Base-by-base conservation (phyloP, 2,329 filamentous ascomycete species). In the Sporothrix pallida region DNA sequence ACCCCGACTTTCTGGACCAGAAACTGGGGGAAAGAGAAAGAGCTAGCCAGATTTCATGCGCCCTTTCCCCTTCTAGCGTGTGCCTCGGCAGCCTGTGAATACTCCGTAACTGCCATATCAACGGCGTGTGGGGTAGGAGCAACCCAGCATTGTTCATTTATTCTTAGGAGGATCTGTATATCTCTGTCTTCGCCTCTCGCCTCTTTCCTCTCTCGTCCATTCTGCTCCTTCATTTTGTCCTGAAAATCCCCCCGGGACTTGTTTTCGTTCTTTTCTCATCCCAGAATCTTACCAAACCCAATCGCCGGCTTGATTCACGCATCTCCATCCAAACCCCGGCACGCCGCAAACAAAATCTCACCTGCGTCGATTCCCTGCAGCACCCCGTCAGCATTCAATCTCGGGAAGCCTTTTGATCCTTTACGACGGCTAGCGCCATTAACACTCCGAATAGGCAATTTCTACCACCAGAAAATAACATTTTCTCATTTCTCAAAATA, bases 1-100 rank as follows among this genome's bases (percentile, higher is more conserved):
- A 58, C 50, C 68, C 67, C 68, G 50, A 58, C 68, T 58, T 56
- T 15, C 46, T 46, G 37, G 17, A 46, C 68, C 46, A 7, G 68
- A 58, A 44, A 70, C 65, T 31, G 54, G 20, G 54, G 37, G n/a
- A 26, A 44, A 23, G 68, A 48, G n/a, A 26, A 42, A 37, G 31
- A 37, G 31, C 26, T 56, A 23, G 50, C 46, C 26, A 54, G 48
- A 12, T 54, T 42, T 10, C 52, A 46, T 17, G 42, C 69, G 42
- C 69, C 44, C 20, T 23, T 50, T 50, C 58, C 56, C 20, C 23
- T 20, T 54, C 31, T 15, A 63, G 70, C 31, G 50, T 67, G 48
- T 72, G 60, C 71, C 71, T 65, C 71, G 71, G 71, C 71, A 56
- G 71, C 60, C 58, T 58, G 71, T 72, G 60, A 72, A 52, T n/a